A percentile compares a stretch with the other conserved stretches of the same genome.
These are phyloP conservation scores for Fusarium coicis DNA, from an alignment of 2,329 filamentous ascomycete species.

Conservation along the genomic window DNA sequence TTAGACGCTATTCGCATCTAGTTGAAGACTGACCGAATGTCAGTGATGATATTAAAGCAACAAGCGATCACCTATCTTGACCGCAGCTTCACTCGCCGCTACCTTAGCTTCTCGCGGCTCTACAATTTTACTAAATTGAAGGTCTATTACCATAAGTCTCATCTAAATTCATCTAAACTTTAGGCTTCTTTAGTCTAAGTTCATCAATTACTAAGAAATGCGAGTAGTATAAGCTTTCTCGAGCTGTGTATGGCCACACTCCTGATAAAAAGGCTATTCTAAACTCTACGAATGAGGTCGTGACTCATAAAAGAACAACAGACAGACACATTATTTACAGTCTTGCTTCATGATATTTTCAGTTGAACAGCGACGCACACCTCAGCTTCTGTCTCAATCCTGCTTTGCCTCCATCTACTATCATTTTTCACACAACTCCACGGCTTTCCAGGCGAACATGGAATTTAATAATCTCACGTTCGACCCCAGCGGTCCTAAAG, in stretches of 20 bases:
- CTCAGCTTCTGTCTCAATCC: accelerated
- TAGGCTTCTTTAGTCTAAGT: not conserved
- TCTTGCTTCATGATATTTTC: not conserved
- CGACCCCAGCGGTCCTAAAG: no score
- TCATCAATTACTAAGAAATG: accelerated
- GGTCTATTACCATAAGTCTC: no score
- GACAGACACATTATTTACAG: accelerated
- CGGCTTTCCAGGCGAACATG: not conserved
- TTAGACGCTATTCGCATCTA: accelerated
- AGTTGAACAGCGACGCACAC: no score
- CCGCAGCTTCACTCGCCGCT: not conserved
- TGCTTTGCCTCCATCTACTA: not conserved
- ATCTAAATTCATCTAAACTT: not conserved
- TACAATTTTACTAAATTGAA: no score
- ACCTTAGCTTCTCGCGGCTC: no score
- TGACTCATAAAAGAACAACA: not conserved
- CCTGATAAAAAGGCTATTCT: not conserved
- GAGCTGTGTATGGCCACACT: not conserved
- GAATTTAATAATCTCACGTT: not conserved
- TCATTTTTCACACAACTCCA: not conserved
- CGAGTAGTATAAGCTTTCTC: not conserved
- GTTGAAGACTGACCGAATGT: not conserved
- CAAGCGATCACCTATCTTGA: accelerated
- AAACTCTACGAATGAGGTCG: not conserved
- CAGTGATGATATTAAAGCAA: not conserved